A percentile compares a stretch with the other conserved stretches of the same genome.
Conservation (phyloP, 352 stramenopile species). For the Phytophthora pseudosyringae region DNA sequence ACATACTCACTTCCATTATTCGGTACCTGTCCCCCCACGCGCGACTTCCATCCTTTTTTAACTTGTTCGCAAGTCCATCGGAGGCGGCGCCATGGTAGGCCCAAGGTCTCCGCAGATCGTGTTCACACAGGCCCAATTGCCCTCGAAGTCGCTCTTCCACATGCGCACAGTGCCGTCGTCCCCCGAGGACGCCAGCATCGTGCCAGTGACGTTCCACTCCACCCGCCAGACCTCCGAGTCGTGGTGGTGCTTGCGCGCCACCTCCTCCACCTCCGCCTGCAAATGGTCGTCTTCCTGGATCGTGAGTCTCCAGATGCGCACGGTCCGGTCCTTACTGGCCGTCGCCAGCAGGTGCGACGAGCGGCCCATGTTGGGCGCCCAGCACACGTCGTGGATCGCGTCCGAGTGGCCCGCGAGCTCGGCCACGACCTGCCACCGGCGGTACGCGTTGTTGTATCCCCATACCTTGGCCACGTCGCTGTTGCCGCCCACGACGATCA, state of each 20-base stretch:
- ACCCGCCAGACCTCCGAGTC: conserved; percentile 95
- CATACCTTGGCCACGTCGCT: conserved; percentile 90
- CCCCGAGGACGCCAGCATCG: conserved; percentile 93
- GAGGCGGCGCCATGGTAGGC: conserved; percentile 31
- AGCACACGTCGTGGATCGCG: conserved; percentile 95
- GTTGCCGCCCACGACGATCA: conserved; percentile 94
- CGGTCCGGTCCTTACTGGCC: conserved; percentile 92
- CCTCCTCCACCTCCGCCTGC: conserved; percentile 72
- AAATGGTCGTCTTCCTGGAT: conserved; percentile 71
- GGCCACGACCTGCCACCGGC: conserved; percentile 86
- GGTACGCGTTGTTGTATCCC: conserved; percentile 90
- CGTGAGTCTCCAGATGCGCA: conserved; percentile 86
- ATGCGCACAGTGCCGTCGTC: conserved; percentile 96
- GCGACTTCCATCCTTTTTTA: conserved; percentile 9
- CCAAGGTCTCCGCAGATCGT: conserved; percentile 83
- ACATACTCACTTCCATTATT: conserved; percentile 29
- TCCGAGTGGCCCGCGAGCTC: conserved; percentile 87
- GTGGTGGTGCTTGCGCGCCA: conserved; percentile 84
- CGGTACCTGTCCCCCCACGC: background rate
- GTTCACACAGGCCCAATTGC: conserved; percentile 93
- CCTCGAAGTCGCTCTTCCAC: conserved; percentile 94
- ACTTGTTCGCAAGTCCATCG: conserved; percentile 45
- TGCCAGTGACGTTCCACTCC: conserved; percentile 97
- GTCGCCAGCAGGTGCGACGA: conserved; percentile 94
- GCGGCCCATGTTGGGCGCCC: conserved; percentile 95